Base-by-base conservation (phyloP, 305 asterid genomes). In the Fraxinus albicans region DNA sequence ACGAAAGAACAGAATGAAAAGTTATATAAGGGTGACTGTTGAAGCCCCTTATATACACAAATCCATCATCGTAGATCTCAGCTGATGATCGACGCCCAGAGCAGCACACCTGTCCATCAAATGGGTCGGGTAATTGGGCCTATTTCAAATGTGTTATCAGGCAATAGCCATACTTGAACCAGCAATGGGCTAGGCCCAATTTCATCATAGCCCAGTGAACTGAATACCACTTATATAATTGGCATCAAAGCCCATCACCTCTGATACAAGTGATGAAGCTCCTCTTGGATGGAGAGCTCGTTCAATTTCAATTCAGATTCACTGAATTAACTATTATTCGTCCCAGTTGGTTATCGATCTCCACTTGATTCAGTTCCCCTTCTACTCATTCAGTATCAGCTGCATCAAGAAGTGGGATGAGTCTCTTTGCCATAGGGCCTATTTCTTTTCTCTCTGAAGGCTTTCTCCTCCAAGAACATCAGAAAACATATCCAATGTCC, bases 361-460 rank as follows among this genome's bases (percentile, higher is more conserved):
- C 83, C 79, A 77, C 44, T 40, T 81, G 86, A 25, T 85, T 77
- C 1, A 72, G 7, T 25, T 73, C 79, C 33, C 78, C 80, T 27
- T 78, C 88, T 29, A 79, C 88, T 34, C 73, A 77, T 83, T 81
- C 91, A 38, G 82, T 87, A n/a, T 84, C 80, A 33, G 79, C 38
- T 47, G 90, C 90, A 81, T 89, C 94, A 31, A 92, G 85, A 58
- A 90, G 88, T 6, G 91, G 95, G 73, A 91, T 91, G 36, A 91
- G 92, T 29, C 85, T 89, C 88, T 89, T 90, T 4, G 90, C 88
- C 77, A 78, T 84, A 29, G 50, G 13, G 63, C 77, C 87, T 4
- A 60, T 23, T 0, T 53, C 81, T 87, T 80, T 79, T 73, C 77
- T 67, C 58, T 84, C 81, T 0, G 72, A 78, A 76, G 85, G 76